Evolutionary conservation across 2,329 filamentous ascomycete genomes (phyloP).

Genomic region (Botrytis pseudocinerea): DNA sequence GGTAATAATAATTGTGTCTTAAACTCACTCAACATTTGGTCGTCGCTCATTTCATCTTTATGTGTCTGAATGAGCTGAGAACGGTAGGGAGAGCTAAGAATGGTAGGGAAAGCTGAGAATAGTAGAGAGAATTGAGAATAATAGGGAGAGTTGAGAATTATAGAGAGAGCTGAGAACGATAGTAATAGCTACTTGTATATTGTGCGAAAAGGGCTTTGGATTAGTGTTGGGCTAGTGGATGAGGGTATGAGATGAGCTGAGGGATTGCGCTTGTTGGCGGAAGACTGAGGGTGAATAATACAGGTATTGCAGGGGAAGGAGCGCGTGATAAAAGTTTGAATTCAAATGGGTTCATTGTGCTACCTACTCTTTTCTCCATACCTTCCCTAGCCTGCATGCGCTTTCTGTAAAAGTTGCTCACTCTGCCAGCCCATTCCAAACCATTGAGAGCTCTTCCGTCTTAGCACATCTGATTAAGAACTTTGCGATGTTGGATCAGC

Average conservation of each 20-base stretch:
- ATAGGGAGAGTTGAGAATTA: too few relatives aligned
- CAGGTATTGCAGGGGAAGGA: background rate
- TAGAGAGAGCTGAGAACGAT: too few relatives aligned
- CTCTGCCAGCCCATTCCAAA: background rate
- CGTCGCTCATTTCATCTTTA: too few relatives aligned
- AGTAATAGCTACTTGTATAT: background rate
- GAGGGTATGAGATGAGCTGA: background rate
- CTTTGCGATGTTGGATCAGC: background rate
- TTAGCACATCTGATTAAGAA: fast-evolving
- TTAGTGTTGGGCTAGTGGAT: background rate
- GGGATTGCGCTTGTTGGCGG: background rate
- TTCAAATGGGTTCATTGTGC: background rate
- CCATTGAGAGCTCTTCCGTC: background rate
- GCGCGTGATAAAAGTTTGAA: background rate
- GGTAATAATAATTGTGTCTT: background rate
- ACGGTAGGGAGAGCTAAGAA: too few relatives aligned
- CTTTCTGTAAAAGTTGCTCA: background rate
- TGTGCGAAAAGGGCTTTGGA: fast-evolving
- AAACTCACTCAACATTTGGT: background rate
- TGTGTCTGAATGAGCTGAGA: too few relatives aligned
- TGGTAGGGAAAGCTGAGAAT: too few relatives aligned
- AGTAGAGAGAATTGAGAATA: too few relatives aligned
- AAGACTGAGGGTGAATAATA: background rate
- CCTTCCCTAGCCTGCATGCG: background rate
- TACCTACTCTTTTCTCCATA: background rate